A percentile compares a stretch with the other conserved stretches of the same genome.
phyloP scores from a whole-genome alignment of 2,329 filamentous ascomycete genomes.

The Annulohypoxylon truncatum region DNA sequence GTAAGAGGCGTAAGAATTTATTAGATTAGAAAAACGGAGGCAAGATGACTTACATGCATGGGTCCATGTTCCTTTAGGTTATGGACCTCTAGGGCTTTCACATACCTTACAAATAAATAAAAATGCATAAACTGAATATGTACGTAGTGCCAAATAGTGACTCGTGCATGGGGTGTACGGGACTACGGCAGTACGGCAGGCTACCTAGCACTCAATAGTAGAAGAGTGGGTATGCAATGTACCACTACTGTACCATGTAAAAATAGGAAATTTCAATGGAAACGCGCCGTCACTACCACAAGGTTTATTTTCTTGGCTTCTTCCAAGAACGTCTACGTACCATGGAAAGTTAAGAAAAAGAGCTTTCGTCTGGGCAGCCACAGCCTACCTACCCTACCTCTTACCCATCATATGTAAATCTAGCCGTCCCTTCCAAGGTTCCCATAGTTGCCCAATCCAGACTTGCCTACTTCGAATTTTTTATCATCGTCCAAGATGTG shows the following conservation, averaged over 20 bases:
- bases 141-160: conserved; percentile 1
- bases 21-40: conserved; percentile 33
- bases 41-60: conserved; percentile 39
- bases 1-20: conserved; percentile 16
- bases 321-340: conserved; percentile 13
- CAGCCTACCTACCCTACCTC: conserved; percentile 24
- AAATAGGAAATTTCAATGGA: conserved; percentile 39
- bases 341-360: conserved; percentile 27
- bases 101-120: conserved; percentile 10
- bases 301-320: conserved; percentile 39
- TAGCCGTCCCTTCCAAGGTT: conserved; percentile 16
- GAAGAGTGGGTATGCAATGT: conserved; percentile 9
- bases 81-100: background rate
- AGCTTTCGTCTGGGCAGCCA: conserved; percentile 33
- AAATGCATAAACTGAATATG: conserved; percentile 20
- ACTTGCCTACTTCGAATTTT: conserved; percentile 7
- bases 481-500: conserved; percentile 24
- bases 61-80: background rate
- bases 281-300: conserved; percentile 40
- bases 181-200: conserved; percentile 20
- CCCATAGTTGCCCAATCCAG: conserved; percentile 34
- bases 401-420: conserved; percentile 39
- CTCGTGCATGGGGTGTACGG: background rate
- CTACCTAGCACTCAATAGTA: conserved; percentile 14
- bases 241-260: conserved; percentile 33